Conservation (phyloP, 495 filamentous ascomycete species). For the Lasiosphaeris hirsuta region DNA sequence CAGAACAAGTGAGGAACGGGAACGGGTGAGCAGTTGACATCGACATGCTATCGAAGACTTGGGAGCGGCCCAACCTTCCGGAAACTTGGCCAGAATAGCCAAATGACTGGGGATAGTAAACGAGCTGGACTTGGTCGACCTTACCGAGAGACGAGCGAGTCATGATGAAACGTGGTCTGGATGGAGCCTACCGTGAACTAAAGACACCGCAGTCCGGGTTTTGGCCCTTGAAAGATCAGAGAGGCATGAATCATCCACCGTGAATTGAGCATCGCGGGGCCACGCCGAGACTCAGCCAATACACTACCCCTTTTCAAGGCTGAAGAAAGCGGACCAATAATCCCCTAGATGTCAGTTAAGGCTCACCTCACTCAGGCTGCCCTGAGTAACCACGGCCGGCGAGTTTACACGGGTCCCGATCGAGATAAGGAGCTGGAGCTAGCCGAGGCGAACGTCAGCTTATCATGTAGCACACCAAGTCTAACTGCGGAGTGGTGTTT, state of each 20-base stretch:
- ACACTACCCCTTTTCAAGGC: not conserved
- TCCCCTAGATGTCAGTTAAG: no score
- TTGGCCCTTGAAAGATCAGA: not conserved
- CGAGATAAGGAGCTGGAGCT: no score
- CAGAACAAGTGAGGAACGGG: no score
- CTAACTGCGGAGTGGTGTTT: not conserved
- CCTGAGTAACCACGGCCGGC: no score
- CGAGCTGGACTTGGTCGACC: not conserved
- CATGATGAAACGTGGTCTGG: not conserved
- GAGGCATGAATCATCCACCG: not conserved
- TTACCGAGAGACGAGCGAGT: not conserved
- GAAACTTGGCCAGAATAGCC: not conserved
- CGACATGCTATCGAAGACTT: no score
- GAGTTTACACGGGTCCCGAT: no score
- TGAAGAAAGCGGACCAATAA: not conserved
- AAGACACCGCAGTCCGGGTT: conserved; percentile 2
- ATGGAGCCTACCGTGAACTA: not conserved
- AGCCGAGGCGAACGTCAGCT: no score
- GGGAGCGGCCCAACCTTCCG: no score
- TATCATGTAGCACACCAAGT: no score
- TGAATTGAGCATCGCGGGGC: not conserved
- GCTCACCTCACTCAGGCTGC: no score
- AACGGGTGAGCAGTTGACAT: no score
- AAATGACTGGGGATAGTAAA: not conserved
- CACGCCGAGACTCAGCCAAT: not conserved